These are phyloP conservation scores for Carex myosuroides DNA, from an alignment of 176 grass and related monocot species.

Conservation along the genomic window DNA sequence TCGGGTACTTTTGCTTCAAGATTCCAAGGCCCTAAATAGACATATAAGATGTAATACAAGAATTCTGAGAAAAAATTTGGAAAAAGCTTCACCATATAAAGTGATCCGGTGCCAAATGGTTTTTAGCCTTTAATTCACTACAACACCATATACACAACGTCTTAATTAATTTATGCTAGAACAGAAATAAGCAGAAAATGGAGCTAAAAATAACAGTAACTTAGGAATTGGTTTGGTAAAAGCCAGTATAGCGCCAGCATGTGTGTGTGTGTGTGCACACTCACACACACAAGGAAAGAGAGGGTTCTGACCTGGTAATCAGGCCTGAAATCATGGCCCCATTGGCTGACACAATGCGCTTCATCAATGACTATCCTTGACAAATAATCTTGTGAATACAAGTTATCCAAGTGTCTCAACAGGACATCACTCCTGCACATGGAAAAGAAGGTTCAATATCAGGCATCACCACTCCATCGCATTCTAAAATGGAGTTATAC, in stretches of 20 bases:
- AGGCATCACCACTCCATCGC: neutral
- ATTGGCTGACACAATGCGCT: slow-evolving; percentile 98
- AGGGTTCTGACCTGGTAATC: slow-evolving; percentile 69
- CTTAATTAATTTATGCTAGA: neutral
- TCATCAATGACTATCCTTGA: slow-evolving; percentile 98
- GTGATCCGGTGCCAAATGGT: neutral
- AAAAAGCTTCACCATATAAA: neutral
- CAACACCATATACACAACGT: neutral
- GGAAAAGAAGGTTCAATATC: slow-evolving; percentile 12
- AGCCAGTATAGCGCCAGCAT: neutral
- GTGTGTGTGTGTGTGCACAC: neutral
- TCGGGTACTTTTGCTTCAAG: slow-evolving; percentile 72
- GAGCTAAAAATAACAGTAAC: neutral
- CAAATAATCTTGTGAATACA: slow-evolving; percentile 53
- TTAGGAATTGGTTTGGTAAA: neutral
- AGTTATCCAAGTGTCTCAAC: slow-evolving; percentile 43
- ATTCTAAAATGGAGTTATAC: neutral
- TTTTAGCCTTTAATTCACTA: slow-evolving; percentile 6
- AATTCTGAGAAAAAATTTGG: slow-evolving; percentile 4
- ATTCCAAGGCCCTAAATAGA: slow-evolving; percentile 59
- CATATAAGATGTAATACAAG: slow-evolving; percentile 16
- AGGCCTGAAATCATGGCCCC: slow-evolving; percentile 97
- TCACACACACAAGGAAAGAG: neutral
- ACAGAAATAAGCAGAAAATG: neutral
- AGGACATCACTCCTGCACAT: slow-evolving; percentile 62